A percentile compares a stretch with the other conserved stretches of the same genome.
phyloP scores from a whole-genome alignment of 768 basidiomycete genomes.

The Tubosaeta brunneosetosa region DNA sequence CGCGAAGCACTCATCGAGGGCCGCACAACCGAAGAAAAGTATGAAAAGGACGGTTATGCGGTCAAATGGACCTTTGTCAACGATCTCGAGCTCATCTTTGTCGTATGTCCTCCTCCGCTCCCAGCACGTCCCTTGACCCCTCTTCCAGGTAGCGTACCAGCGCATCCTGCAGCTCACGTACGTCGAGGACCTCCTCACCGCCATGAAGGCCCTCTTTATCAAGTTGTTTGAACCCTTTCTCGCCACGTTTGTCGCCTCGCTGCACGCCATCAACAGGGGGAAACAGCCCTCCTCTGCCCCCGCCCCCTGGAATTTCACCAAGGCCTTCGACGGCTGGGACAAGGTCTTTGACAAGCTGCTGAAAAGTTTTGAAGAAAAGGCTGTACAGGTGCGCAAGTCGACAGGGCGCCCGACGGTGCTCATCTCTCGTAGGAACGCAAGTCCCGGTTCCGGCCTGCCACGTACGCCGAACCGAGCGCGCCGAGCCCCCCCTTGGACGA shows the following conservation, averaged over 20 bases:
- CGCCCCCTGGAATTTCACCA: slow-evolving; percentile 61
- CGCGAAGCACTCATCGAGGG: slow-evolving; percentile 92
- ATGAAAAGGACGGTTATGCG: slow-evolving; percentile 92
- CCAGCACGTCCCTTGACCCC: slow-evolving; percentile 1
- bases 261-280: slow-evolving; percentile 56
- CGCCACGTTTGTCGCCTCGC: slow-evolving; percentile 74
- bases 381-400: slow-evolving; percentile 48
- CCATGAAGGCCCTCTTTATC: slow-evolving; percentile 81
- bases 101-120: slow-evolving; percentile 49
- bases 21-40: slow-evolving; percentile 71
- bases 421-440: slow-evolving; percentile 58
- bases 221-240: slow-evolving; percentile 84
- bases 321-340: slow-evolving; percentile 79
- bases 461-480: slow-evolving; percentile 35
- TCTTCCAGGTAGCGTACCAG: slow-evolving; percentile 83
- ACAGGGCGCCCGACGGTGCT: background rate
- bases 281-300: slow-evolving; percentile 35
- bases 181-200: slow-evolving; percentile 79
- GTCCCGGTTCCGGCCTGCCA: slow-evolving; percentile 47
- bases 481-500: slow-evolving; percentile 53
- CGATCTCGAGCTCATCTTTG: slow-evolving; percentile 94
- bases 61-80: slow-evolving; percentile 95
- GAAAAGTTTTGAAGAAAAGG: slow-evolving; percentile 69
- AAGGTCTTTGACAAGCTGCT: slow-evolving; percentile 71
- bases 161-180: slow-evolving; percentile 93